Percentiles rank a stretch among this genome's conserved stretches.
phyloP scores from a whole-genome alignment of 208 protist genomes.

The Porcisia hertigi region DNA sequence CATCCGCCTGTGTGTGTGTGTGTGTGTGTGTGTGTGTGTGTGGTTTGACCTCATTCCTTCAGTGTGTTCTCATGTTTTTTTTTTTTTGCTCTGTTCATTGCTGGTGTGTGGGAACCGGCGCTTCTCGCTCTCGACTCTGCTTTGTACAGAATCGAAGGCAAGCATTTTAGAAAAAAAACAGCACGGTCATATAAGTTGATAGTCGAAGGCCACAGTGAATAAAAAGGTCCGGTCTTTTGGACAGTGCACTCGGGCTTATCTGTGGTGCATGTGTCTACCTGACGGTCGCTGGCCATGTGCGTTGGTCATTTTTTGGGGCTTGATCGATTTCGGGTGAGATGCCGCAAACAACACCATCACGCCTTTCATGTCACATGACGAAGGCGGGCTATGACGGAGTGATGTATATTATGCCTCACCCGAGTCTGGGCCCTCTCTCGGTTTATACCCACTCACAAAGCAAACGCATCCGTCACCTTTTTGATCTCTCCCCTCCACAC shows the following conservation, averaged over 20 bases:
- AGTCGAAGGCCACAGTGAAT: background rate
- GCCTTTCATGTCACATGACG: background rate
- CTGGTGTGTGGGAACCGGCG: background rate
- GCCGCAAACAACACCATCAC: background rate
- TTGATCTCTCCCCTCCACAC: background rate
- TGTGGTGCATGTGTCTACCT: background rate
- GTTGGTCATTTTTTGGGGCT: background rate
- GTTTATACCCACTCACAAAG: too few relatives aligned
- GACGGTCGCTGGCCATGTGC: background rate
- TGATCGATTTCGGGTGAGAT: background rate
- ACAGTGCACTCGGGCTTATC: background rate
- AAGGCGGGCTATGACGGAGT: background rate
- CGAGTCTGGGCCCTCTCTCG: background rate
- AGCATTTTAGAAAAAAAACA: too few relatives aligned
- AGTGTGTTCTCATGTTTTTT: slow-evolving; percentile 2
- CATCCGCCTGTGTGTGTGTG: background rate
- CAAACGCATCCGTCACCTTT: background rate
- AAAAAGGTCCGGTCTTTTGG: background rate
- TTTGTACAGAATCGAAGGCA: too few relatives aligned
- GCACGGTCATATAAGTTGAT: background rate
- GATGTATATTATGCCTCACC: too few relatives aligned
- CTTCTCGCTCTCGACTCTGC: too few relatives aligned
- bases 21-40: background rate
- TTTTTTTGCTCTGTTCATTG: slow-evolving; percentile 11
- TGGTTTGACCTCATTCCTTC: slow-evolving; percentile 8